These are phyloP conservation scores for Microcera coccophila DNA, from an alignment of 2,329 filamentous ascomycete species.

Conservation along the genomic window DNA sequence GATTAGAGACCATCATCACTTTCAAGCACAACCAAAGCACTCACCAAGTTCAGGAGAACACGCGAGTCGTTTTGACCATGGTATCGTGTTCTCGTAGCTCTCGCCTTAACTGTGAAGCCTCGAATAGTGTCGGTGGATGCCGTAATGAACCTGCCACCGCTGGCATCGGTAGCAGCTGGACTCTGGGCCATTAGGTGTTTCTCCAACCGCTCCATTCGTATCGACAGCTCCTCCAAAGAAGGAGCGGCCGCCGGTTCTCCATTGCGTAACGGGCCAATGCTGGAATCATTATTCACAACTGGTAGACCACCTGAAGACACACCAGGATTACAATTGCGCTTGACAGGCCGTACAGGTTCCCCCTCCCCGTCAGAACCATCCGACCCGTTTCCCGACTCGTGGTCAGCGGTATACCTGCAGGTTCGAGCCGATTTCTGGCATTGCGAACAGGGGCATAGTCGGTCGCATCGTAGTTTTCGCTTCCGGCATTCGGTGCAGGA, in stretches of 20 bases:
- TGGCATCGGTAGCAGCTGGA: constrained; percentile 37
- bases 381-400: constrained; percentile 45
- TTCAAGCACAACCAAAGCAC: constrained; percentile 13
- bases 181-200: constrained; percentile 44
- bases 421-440: constrained; percentile 54
- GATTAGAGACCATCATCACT: constrained; percentile 6
- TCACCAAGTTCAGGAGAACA: constrained; percentile 52
- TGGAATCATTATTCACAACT: constrained; percentile 22
- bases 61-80: constrained; percentile 53
- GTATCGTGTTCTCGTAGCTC: constrained; percentile 45
- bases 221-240: constrained; percentile 45
- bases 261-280: constrained; percentile 28
- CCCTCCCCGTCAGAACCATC: constrained; percentile 46
- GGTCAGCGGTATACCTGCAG: constrained; percentile 51
- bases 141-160: constrained; percentile 29
- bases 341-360: constrained; percentile 33
- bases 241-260: constrained; percentile 32
- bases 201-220: constrained; percentile 53
- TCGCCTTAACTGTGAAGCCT: constrained; percentile 47
- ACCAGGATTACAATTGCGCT: constrained; percentile 35
- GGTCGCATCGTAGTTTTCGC: constrained; percentile 55
- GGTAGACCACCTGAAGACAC: constrained; percentile 20
- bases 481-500: constrained; percentile 56
- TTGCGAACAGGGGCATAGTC: constrained; percentile 53
- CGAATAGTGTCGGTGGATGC: constrained; percentile 45